phyloP scores from a whole-genome alignment of 1,284 basidiomycete species.

The Cutaneotrichosporon spelunceum region DNA sequence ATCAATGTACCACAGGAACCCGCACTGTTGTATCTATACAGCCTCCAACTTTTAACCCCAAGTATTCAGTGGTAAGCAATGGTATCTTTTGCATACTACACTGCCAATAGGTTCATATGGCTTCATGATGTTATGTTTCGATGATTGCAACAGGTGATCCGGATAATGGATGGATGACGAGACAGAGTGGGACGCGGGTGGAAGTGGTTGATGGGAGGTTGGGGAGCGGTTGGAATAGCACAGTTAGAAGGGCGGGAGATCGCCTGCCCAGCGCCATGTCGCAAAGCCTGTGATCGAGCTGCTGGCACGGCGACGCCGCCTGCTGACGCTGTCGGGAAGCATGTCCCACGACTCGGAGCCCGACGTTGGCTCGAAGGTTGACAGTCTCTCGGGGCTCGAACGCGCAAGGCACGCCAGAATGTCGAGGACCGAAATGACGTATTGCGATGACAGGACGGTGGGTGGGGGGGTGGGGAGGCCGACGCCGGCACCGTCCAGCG shows the following conservation, averaged over 20 bases:
- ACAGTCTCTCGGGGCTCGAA: constrained; percentile 22
- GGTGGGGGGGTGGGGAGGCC: constrained; percentile 33
- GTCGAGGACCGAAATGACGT: constrained; percentile 40
- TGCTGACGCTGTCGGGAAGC: constrained; percentile 28
- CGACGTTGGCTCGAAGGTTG: constrained; percentile 10
- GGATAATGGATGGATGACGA: background rate
- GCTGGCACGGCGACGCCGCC: constrained; percentile 26
- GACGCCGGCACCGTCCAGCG: constrained; percentile 18
- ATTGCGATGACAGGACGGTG: constrained; percentile 35
- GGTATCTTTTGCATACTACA: constrained; percentile 7
- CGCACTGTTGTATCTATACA: background rate
- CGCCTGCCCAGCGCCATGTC: constrained; percentile 35
- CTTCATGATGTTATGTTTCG: constrained; percentile 11
- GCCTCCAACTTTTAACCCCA: background rate
- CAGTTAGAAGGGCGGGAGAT: background rate
- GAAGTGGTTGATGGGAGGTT: background rate
- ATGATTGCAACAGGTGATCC: constrained; percentile 6
- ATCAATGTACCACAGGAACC: background rate
- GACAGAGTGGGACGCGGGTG: background rate
- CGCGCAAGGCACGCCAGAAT: constrained; percentile 35
- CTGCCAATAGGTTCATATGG: background rate
- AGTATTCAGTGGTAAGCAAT: background rate
- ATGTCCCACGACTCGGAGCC: constrained; percentile 19
- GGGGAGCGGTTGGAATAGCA: background rate
- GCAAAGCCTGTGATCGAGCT: constrained; percentile 24